These are phyloP conservation scores for Fagopyrum tataricum DNA, from an alignment of 148 eudicot genomes.

Conservation along the genomic window DNA sequence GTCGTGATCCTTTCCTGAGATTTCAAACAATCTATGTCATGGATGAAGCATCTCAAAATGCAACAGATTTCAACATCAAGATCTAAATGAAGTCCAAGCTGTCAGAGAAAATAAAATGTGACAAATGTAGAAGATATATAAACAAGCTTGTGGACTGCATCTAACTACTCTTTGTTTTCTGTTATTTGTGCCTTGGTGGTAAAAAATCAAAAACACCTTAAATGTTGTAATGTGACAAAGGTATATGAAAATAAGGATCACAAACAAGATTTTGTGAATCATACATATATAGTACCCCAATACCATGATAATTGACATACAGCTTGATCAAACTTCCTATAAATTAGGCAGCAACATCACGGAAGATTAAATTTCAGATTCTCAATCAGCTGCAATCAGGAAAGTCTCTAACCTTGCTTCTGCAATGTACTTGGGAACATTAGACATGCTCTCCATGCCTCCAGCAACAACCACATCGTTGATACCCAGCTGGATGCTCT, in stretches of 20 bases:
- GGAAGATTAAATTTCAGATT: neutral
- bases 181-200: neutral
- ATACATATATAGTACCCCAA: neutral
- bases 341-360: neutral
- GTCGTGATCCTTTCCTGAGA: slow-evolving; percentile 70
- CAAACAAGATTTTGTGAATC: neutral
- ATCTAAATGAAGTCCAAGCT: neutral
- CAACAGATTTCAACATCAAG: neutral
- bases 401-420: slow-evolving; percentile 64
- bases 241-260: neutral
- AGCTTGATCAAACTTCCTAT: neutral
- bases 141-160: neutral
- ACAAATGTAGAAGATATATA: neutral
- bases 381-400: neutral
- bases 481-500: slow-evolving; percentile 88
- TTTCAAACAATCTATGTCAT: neutral
- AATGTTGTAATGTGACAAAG: neutral
- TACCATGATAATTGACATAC: neutral
- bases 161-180: neutral
- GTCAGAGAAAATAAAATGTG: neutral
- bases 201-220: neutral
- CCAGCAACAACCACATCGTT: slow-evolving; percentile 96
- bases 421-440: slow-evolving; percentile 82
- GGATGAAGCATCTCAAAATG: neutral
- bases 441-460: slow-evolving; percentile 99